A percentile compares a stretch with the other conserved stretches of the same genome.
Conservation (phyloP, 2,329 filamentous ascomycete species). For the Venturiaceae sp. region DNA sequence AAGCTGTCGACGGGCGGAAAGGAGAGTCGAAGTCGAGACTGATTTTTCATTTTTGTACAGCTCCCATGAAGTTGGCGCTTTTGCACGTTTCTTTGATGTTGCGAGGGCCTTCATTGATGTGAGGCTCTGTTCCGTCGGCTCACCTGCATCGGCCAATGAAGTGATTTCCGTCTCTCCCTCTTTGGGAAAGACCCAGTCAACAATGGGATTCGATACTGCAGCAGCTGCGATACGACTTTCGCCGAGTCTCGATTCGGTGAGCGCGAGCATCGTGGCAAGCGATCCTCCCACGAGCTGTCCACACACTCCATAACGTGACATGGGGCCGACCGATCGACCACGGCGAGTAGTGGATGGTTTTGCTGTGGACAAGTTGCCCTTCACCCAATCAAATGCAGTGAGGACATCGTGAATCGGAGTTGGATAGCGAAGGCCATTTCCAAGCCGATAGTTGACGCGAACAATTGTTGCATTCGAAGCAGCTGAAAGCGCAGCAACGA, state of each 20-base stretch:
- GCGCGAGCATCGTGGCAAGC: slow-evolving; percentile 36
- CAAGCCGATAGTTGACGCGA: slow-evolving; percentile 35
- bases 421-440: slow-evolving; percentile 27
- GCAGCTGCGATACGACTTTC: slow-evolving; percentile 32
- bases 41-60: slow-evolving; percentile 15
- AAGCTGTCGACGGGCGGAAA: slow-evolving; percentile 23
- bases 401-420: slow-evolving; percentile 37
- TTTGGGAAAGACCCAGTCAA: slow-evolving; percentile 36
- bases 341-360: not conserved
- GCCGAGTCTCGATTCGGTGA: slow-evolving; percentile 36
- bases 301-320: slow-evolving; percentile 27
- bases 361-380: slow-evolving; percentile 22
- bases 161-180: slow-evolving; percentile 8
- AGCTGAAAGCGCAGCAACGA: slow-evolving; percentile 24
- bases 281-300: slow-evolving; percentile 39
- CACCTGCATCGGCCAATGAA: not conserved
- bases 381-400: slow-evolving; percentile 37
- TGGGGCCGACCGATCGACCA: not conserved
- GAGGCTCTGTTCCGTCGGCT: not conserved
- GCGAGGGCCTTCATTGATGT: slow-evolving; percentile 5
- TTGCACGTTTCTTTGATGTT: slow-evolving; percentile 10
- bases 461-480: slow-evolving; percentile 30
- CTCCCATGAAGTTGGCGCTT: slow-evolving; percentile 19
- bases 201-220: slow-evolving; percentile 36
- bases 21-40: slow-evolving; percentile 20